These are phyloP conservation scores for Chlamydomonas reinhardtii DNA, from an alignment of 163 green algal genomes.

Conservation along the genomic window DNA sequence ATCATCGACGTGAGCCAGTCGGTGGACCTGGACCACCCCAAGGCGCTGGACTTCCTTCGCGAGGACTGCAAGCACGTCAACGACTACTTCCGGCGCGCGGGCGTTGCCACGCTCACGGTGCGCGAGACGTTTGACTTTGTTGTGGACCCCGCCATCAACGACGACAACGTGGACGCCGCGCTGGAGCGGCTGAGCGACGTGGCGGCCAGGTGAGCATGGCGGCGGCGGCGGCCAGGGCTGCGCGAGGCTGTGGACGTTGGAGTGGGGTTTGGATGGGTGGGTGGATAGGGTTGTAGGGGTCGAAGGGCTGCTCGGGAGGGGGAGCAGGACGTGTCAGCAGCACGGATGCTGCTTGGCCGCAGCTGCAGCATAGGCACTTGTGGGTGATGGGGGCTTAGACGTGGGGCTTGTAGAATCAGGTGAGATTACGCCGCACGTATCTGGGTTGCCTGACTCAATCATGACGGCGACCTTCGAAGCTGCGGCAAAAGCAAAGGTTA, in stretches of 20 bases:
- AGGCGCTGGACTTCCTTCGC: conserved; percentile 96
- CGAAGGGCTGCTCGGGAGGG: no score
- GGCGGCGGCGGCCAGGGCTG: no score
- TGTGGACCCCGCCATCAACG: conserved; percentile 90
- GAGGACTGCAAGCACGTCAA: conserved; percentile 90
- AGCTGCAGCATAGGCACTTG: no score
- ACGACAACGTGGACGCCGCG: conserved; percentile 78
- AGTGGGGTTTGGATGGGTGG: no score
- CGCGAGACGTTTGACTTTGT: conserved; percentile 98
- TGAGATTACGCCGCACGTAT: conserved; percentile 29
- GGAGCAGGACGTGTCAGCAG: no score
- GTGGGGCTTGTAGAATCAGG: no score
- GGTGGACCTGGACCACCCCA: conserved; percentile 98
- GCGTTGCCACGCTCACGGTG: conserved; percentile 87
- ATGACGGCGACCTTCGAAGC: conserved; percentile 55
- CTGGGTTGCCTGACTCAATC: conserved; percentile 33
- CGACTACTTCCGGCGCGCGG: conserved; percentile 78
- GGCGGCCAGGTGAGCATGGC: conserved; percentile 63
- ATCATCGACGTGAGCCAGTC: conserved; percentile 98
- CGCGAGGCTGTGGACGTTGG: no score
- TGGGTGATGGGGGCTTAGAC: no score
- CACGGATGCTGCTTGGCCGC: no score
- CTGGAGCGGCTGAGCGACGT: conserved; percentile 84
- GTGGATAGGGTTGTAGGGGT: no score
- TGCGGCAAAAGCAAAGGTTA: conserved; percentile 31